Evolutionary conservation across 441 rosid genomes (phyloP).

Genomic region (Cnidoscolus chayamansa): DNA sequence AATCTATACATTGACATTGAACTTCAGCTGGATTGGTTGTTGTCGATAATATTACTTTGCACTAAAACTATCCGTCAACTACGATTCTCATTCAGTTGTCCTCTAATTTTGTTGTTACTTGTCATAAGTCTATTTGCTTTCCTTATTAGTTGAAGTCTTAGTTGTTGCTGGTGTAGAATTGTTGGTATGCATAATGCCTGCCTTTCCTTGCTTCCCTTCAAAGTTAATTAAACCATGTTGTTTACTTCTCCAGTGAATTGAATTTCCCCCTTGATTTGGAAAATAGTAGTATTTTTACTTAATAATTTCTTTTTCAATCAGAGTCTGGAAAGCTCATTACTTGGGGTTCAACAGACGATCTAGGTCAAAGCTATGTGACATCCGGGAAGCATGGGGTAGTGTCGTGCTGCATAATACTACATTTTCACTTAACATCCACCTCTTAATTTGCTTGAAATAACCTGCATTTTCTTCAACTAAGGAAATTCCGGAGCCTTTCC

Average conservation of each 20-base stretch:
- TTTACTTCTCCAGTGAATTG: not conserved
- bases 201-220: not conserved
- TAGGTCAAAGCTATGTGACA: slow-evolving; percentile 94
- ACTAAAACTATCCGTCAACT: not conserved
- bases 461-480: slow-evolving; percentile 26
- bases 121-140: slow-evolving; percentile 2
- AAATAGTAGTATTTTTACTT: no score
- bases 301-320: slow-evolving; percentile 36
- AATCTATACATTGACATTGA: not conserved
- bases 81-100: no score
- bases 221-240: not conserved
- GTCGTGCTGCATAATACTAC: no score
- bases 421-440: no score
- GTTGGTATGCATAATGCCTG: not conserved
- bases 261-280: not conserved
- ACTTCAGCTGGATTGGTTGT: not conserved
- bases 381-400: slow-evolving; percentile 98
- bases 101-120: not conserved
- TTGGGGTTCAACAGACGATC: slow-evolving; percentile 98
- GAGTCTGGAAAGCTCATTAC: slow-evolving; percentile 92
- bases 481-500: slow-evolving; percentile 96
- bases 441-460: slow-evolving; percentile 12
- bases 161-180: not conserved
- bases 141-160: slow-evolving; percentile 6
- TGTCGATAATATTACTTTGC: not conserved